Evolutionary conservation across 129 eudicot species (phyloP), one percentile per base, ranked within the genome.

Genomic region (Ambrosia trifida): DNA sequence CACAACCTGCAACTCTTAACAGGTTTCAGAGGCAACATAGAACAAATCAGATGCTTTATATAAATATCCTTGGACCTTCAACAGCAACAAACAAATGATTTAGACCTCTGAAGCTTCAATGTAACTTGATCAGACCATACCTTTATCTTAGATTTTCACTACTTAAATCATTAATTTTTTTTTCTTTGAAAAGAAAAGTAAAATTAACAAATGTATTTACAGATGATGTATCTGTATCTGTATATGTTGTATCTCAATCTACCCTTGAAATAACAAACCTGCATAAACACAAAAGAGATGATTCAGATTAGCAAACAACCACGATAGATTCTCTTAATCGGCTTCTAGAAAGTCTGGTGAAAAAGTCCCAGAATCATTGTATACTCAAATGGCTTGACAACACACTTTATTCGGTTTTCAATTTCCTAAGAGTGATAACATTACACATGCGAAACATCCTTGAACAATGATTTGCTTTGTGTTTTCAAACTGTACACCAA

Each of bases 241-340:
- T 40, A 38, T 38, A 13, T 59, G 65, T 59, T 62, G 68, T 62
- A 36, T 62, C 69, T 64, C 49, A 64, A 11, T 64, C 69, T 38
- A 89, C 76, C 79, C 65, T 78, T 80, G 85, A 78, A 44, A 86
- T 40, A 80, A 80, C 50, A 84, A 82, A 86, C 90, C 96, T 89
- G 96, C 93, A 89, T 83, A 79, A 86, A 89, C 78, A 84, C 79
- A 85, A 82, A 87, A 86, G 77, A 89, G 74, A 84, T 61, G 72
- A 75, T 89, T 89, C 90, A 86, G 93, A 85, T 85, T 69, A 64
- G 40, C 5, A 32, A 1, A 64, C 51, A 38, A 64, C 69, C 35
- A 11, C 2, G 11, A 59, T 31, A 59, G 38, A 32, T 59, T 20
- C 43, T 30, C 65, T 33, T 4, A 14, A 64, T 20, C 31, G 51